Evolutionary conservation across 768 basidiomycete genomes (phyloP).

Genomic region (Fomitopsis pulvina): DNA sequence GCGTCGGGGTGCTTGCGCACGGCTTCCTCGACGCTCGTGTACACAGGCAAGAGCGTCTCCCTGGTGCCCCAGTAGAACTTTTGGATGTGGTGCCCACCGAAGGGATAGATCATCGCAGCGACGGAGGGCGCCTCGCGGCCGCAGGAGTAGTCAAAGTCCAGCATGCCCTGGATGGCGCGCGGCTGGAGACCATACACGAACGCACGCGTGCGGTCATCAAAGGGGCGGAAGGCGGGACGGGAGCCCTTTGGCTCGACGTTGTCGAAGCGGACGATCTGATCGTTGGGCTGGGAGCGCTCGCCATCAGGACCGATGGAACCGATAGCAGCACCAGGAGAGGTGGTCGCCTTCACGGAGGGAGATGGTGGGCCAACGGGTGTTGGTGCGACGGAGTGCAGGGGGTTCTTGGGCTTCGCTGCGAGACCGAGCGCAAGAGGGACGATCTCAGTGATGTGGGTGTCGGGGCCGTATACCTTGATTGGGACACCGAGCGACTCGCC

Average conservation of each 20-base stretch:
- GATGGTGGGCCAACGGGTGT: constrained; percentile 45
- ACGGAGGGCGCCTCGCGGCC: constrained; percentile 87
- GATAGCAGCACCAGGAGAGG: constrained; percentile 34
- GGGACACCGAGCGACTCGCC: constrained; percentile 96
- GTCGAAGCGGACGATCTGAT: constrained; percentile 90
- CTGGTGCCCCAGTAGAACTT: constrained; percentile 99
- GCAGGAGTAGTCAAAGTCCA: constrained; percentile 99
- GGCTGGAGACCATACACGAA: constrained; percentile 99
- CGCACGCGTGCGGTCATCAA: constrained; percentile 89
- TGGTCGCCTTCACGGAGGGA: constrained; percentile 20
- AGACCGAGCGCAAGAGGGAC: constrained; percentile 97
- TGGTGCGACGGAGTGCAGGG: constrained; percentile 32
- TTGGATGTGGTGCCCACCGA: constrained; percentile 99
- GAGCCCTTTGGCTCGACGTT: constrained; percentile 30
- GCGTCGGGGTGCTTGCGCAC: constrained; percentile 93
- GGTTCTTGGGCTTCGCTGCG: constrained; percentile 42
- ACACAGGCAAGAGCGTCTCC: constrained; percentile 97
- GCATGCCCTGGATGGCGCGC: constrained; percentile 96
- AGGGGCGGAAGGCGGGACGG: constrained; percentile 84
- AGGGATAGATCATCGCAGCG: constrained; percentile 99
- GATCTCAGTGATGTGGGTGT: constrained; percentile 97
- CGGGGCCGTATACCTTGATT: constrained; percentile 95
- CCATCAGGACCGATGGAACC: constrained; percentile 75
- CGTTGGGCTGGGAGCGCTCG: constrained; percentile 75
- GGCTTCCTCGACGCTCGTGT: constrained; percentile 87